These are phyloP conservation scores for Bolboschoenoplectus hybrid DNA, from an alignment of 202 grass and related monocot species.

Conservation along the genomic window DNA sequence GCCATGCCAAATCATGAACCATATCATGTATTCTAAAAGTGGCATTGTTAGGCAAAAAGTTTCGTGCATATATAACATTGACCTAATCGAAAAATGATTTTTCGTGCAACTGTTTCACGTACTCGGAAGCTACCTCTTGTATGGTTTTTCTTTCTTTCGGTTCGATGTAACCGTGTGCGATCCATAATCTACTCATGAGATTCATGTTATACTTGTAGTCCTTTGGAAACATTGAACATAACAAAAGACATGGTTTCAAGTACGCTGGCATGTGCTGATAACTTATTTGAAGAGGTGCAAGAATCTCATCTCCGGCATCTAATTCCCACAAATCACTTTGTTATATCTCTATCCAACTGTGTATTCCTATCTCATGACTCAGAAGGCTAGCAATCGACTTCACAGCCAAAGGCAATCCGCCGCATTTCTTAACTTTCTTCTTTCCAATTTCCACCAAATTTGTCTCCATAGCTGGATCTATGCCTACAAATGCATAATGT, in stretches of 20 bases:
- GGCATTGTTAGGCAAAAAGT: no score
- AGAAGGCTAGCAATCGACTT: constrained; percentile 48
- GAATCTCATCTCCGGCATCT: constrained; percentile 26
- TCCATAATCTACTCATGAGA: constrained; percentile 45
- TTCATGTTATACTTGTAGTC: constrained; percentile 36
- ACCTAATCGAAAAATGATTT: constrained; percentile 31
- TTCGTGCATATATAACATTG: no score
- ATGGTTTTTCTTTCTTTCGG: background rate
- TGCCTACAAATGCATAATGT: constrained; percentile 39
- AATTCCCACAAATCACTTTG: constrained; percentile 55
- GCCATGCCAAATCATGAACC: no score
- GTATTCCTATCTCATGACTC: constrained; percentile 3
- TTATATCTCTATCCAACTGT: constrained; percentile 44
- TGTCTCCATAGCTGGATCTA: background rate
- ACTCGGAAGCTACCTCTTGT: constrained; percentile 39
- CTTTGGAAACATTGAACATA: constrained; percentile 44
- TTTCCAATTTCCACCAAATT: constrained; percentile 43
- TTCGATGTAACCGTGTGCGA: constrained; percentile 44
- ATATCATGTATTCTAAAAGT: no score
- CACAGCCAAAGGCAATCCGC: constrained; percentile 47
- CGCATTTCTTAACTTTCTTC: constrained; percentile 41
- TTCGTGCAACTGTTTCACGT: constrained; percentile 42
- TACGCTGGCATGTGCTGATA: constrained; percentile 39
- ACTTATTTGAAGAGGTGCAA: constrained; percentile 47
- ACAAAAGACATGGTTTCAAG: constrained; percentile 45